Evolutionary conservation across 129 eudicot species (phyloP), one percentile per base, ranked within the genome.

Genomic region (Silybum marianum): DNA sequence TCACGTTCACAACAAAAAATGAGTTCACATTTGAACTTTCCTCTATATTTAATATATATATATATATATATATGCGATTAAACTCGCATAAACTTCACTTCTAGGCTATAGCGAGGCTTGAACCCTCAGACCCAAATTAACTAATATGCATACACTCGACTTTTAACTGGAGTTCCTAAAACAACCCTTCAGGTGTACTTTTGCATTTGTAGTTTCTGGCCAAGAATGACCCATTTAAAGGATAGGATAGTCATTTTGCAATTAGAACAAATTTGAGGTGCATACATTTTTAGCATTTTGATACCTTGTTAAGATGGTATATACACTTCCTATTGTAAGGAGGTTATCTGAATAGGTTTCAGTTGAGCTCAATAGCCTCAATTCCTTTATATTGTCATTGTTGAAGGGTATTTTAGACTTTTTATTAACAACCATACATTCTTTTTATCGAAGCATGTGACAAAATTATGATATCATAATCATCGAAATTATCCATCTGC

Each of bases 401-500:
- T 65, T 65, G 14, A 65, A 65, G 13, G 69, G 69, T 22, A 65
- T 65, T 65, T 65, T 62, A 62, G 26, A 62, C 69, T 28, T 22
- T 18, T 10, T 60, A n/a, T 30, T 78, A 24, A n/a, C 18, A 65
- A 38, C 73, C 36, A 65, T 2, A 77, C 16, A 13, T 39, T n/a
- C 66, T 46, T 46, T 6, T 74, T 23, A 65, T 11, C 26, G 21
- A 25, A 58, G 14, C 65, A 78, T 68, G 5, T 72, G 25, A 75
- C 71, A 6, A 32, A 32, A 76, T 22, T 22, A 38, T 44, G 63
- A 82, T 48, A 51, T 60, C 21, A 54, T 62, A 9, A 34, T 75
- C n/a, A 34, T 25, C 14, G 16, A 34, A 69, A 73, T 84, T 36
- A 14, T 74, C 36, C 79, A 73, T 69, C 60, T 87, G 88, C 96